Percentiles rank a stretch among this genome's conserved stretches.
These are phyloP conservation scores for Ramaria sp. DNA, from an alignment of 768 basidiomycete genomes.

Conservation along the genomic window DNA sequence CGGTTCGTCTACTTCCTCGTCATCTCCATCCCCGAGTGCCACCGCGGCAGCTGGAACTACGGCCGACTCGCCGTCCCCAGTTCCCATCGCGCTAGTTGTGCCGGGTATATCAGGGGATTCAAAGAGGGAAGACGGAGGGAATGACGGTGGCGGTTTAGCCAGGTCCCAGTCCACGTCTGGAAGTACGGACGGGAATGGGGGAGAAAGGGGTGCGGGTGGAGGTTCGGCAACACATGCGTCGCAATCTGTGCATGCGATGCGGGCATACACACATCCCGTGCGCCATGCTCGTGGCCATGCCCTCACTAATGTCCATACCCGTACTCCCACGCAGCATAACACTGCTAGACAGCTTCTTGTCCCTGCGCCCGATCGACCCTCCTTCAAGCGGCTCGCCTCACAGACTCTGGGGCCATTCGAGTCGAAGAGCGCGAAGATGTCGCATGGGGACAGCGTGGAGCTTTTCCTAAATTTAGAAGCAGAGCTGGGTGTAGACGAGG, in stretches of 20 bases:
- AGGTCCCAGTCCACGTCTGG: not conserved
- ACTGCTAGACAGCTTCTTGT: not conserved
- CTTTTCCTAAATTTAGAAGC: not conserved
- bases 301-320: too few relatives aligned
- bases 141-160: too few relatives aligned
- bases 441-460: constrained; percentile 19
- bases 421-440: constrained; percentile 40
- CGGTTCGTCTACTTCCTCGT: constrained; percentile 28
- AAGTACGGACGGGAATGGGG: not conserved
- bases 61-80: not conserved
- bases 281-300: not conserved
- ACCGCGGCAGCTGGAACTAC: not conserved
- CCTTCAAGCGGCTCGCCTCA: constrained; percentile 64
- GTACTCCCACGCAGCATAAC: not conserved
- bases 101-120: too few relatives aligned
- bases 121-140: too few relatives aligned
- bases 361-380: constrained; percentile 29
- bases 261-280: too few relatives aligned
- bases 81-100: too few relatives aligned
- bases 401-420: constrained; percentile 56
- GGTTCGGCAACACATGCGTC: not conserved
- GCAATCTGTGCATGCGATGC: not conserved
- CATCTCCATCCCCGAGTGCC: constrained; percentile 1
- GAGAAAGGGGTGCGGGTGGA: too few relatives aligned
- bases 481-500: too few relatives aligned